phyloP scores from a whole-genome alignment of 2,329 filamentous ascomycete genomes.

The Claviceps arundinis region DNA sequence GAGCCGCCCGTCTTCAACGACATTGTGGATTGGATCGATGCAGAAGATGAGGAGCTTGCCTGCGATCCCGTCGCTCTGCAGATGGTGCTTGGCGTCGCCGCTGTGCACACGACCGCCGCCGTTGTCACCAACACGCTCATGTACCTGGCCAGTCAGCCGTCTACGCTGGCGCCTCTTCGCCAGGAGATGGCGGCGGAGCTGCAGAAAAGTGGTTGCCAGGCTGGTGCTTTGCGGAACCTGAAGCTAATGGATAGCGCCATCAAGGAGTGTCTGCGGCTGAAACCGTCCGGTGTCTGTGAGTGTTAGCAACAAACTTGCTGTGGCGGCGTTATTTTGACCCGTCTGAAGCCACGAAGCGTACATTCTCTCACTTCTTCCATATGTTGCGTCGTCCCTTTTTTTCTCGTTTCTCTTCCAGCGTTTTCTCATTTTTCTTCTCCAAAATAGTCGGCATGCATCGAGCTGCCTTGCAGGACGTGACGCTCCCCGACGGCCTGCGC shows the following conservation, averaged over 20 bases:
- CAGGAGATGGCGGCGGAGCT: constrained; percentile 4
- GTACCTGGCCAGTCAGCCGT: constrained; percentile 4
- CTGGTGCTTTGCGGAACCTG: constrained; percentile 5
- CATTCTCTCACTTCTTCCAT: no score
- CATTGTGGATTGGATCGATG: constrained; percentile 8
- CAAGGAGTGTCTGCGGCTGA: constrained; percentile 7
- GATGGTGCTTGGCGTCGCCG: constrained; percentile 7
- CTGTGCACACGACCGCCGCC: constrained; percentile 5
- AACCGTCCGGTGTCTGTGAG: constrained; percentile 6
- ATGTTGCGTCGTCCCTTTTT: neutral
- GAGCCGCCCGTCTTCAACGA: constrained; percentile 2
- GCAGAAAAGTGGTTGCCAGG: constrained; percentile 3
- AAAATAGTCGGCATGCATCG: constrained; percentile 6
- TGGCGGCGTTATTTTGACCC: neutral
- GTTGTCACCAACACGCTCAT: constrained; percentile 6
- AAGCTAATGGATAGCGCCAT: constrained; percentile 7
- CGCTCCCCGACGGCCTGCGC: constrained; percentile 1
- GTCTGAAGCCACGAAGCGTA: no score
- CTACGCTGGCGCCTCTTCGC: constrained; percentile 3
- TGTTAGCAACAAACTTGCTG: neutral
- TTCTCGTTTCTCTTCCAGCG: neutral
- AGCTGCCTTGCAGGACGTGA: constrained; percentile 5
- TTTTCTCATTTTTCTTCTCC: neutral
- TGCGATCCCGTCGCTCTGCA: constrained; percentile 7
- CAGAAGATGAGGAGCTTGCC: constrained; percentile 5